Base-by-base conservation (phyloP, 2,329 filamentous ascomycete genomes). In the Tolypocladium cylindrosporum region DNA sequence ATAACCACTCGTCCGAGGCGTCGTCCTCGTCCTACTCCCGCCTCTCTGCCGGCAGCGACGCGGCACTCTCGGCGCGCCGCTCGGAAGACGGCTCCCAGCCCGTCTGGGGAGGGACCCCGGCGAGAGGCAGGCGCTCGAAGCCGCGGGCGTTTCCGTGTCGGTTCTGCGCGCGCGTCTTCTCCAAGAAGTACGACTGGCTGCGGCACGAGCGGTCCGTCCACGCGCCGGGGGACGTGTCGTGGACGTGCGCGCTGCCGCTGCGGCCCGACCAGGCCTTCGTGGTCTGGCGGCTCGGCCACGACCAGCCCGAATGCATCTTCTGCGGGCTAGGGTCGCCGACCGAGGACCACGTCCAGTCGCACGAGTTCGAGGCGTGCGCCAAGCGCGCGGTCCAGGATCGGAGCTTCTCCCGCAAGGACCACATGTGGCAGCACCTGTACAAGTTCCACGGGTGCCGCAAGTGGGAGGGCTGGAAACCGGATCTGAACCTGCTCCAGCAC, bases 151-250 rank as follows among this genome's bases (percentile, higher is more conserved):
- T 74, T 55, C 66, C 69, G 34, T 76, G 74, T 60, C 73, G 69
- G 0, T 72, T 74, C 58, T 76, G 74, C 57, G 61, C 62, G 6
- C 71, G 73, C 34, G 66, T 60, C 45, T 76, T 76, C 56, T 70
- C 69, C 56, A 75, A 73, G 55, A 72, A 70, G 48, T 74, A 74
- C 56, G 74, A 76, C 56, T 74, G 72, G 72, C 66, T 70, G 14
- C 71, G 80, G 1, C 79, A 82, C 61, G 79, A 81, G 59, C 73
- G 79, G 45, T 77, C 77, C 1, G 68, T 81, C 4, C 78, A 82
- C 61, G 65, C 79, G 1, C 69, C 77, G 5, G 69, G 70, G 0
- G 69, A 72, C 6, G 68, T 71, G 42, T 69, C 68, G 0, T 82
- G 76, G 77, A 75, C 83, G 6, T 86, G 83, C 61, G 75, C 76